These are phyloP conservation scores for Glycine latifolia DNA, from an alignment of 306 rosid species.

Conservation along the genomic window DNA sequence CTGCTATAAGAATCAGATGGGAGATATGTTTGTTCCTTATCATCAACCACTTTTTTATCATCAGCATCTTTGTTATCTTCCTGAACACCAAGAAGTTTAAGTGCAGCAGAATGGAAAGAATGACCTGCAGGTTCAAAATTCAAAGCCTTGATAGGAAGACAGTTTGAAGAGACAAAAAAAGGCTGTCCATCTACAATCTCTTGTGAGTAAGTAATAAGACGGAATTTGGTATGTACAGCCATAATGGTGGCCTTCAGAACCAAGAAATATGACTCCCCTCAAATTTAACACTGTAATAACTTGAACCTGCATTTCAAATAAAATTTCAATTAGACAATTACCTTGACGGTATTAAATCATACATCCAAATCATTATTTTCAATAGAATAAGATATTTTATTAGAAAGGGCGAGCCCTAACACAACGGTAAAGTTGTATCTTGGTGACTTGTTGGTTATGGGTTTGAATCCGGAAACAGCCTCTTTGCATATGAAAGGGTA, in stretches of 20 bases:
- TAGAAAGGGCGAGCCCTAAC: neutral
- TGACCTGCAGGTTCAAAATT: constrained; percentile 91
- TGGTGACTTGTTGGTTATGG: too few species aligned
- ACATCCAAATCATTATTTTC: constrained; percentile 1
- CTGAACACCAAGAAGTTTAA: constrained; percentile 71
- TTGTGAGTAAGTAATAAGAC: constrained; percentile 66
- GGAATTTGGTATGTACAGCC: constrained; percentile 58
- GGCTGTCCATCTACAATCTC: constrained; percentile 91
- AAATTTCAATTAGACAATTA: constrained; percentile 26
- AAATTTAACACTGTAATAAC: constrained; percentile 2
- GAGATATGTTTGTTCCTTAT: constrained; percentile 66
- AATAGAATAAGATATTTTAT: neutral
- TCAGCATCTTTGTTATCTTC: constrained; percentile 58
- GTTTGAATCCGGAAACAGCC: too few species aligned
- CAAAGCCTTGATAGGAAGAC: constrained; percentile 78
- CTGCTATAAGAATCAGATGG: constrained; percentile 87
- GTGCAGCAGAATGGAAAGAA: constrained; percentile 81
- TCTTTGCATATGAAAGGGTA: too few species aligned
- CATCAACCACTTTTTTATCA: constrained; percentile 59
- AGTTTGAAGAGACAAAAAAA: constrained; percentile 78
- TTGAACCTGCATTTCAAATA: constrained; percentile 44
- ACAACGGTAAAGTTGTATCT: too few species aligned
- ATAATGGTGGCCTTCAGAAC: constrained; percentile 50
- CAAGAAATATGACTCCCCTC: constrained; percentile 5
- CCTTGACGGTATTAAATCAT: constrained; percentile 10